A percentile compares a stretch with the other conserved stretches of the same genome.
These are phyloP conservation scores for Vitis amurensis DNA, from an alignment of 164 flowering plant species.

Conservation along the genomic window DNA sequence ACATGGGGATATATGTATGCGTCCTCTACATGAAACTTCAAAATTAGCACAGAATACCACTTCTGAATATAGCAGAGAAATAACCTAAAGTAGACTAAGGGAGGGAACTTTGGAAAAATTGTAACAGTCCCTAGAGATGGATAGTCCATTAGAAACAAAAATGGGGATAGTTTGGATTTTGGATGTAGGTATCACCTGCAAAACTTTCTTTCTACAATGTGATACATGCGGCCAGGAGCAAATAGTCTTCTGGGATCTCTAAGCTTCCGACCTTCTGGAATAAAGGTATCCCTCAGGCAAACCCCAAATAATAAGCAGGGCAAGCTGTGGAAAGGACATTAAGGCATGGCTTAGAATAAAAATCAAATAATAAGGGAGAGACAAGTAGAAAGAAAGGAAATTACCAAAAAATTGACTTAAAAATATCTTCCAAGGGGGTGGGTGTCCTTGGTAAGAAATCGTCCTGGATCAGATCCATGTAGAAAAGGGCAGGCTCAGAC, in stretches of 20 bases:
- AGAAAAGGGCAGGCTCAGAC: too few relatives aligned
- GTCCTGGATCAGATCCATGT: slow-evolving; percentile 55
- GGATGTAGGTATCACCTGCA: slow-evolving; percentile 62
- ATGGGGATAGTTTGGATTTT: not conserved
- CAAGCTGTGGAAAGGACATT: slow-evolving; percentile 81
- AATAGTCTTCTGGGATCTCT: slow-evolving; percentile 90
- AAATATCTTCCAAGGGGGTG: slow-evolving; percentile 91
- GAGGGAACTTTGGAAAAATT: not conserved
- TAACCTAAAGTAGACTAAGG: not conserved
- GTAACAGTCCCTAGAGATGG: not conserved
- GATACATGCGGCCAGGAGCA: slow-evolving; percentile 95
- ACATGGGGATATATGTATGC: too few relatives aligned
- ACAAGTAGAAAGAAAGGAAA: slow-evolving; percentile 11
- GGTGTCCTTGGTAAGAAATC: slow-evolving; percentile 95
- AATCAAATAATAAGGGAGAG: slow-evolving; percentile 7
- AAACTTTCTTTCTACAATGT: slow-evolving; percentile 88
- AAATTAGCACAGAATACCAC: too few relatives aligned
- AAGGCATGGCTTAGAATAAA: slow-evolving; percentile 57
- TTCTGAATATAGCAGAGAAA: not conserved
- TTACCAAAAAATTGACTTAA: slow-evolving; percentile 83
- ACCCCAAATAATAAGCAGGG: slow-evolving; percentile 81
- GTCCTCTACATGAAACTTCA: too few relatives aligned
- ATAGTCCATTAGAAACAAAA: not conserved
- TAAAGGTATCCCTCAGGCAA: slow-evolving; percentile 93
- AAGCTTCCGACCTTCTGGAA: slow-evolving; percentile 83